phyloP scores from a whole-genome alignment of 257 asterid species.

The Cinchona pubescens region DNA sequence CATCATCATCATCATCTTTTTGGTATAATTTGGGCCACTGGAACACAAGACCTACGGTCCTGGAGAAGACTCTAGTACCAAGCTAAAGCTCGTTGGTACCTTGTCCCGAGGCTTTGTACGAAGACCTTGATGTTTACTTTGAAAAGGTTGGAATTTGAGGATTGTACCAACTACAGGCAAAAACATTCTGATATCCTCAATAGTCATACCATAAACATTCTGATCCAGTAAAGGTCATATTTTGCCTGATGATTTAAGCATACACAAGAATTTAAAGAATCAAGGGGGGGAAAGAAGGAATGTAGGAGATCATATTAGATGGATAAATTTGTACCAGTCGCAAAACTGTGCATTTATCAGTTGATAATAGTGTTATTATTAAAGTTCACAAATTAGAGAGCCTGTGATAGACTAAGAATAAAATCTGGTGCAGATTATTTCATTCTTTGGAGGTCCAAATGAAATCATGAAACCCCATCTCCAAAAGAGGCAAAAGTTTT shows the following conservation, averaged over 20 bases:
- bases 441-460: not conserved
- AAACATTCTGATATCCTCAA: not conserved
- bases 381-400: not conserved
- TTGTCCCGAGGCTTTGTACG: not conserved
- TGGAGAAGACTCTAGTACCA: no score
- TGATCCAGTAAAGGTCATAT: not conserved
- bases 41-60: no score
- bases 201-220: not conserved
- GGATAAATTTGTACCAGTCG: not conserved
- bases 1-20: no score
- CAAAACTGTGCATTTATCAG: not conserved
- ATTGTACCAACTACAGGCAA: not conserved
- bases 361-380: not conserved
- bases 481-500: not conserved
- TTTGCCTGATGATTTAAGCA: no score
- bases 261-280: no score
- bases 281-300: no score
- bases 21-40: no score
- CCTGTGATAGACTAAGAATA: not conserved
- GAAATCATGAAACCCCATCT: not conserved
- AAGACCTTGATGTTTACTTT: not conserved
- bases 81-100: no score
- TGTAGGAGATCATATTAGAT: not conserved
- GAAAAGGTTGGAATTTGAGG: not conserved
- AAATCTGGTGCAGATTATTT: not conserved